Evolutionary conservation across 306 rosid species (phyloP), one percentile per base, ranked within the genome.

Genomic region (Rosa rugosa): DNA sequence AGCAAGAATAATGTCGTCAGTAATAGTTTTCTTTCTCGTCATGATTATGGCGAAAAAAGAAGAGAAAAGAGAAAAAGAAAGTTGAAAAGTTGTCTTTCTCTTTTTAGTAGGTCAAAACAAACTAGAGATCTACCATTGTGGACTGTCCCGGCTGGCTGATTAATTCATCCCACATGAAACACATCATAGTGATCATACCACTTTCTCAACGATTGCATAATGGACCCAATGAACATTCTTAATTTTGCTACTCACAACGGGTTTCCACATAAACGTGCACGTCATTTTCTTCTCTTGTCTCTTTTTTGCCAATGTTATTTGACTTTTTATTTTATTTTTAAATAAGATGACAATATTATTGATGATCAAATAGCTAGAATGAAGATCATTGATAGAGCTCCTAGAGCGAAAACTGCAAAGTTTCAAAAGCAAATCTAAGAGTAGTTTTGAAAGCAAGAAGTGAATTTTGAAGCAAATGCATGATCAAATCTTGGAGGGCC

Each of bases 91-190:
- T 20, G 0, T 8, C 67, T 11, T 25, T 60, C 67, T 60, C 7
- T 25, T 60, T 27, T 25, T 4, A 1, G 12, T 23, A 62, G 38
- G 68, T 62, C 64, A 57, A 57, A 57, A 51, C 9, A 18, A 51
- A 51, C 57, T 18, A 51, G 57, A 51, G 57, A 51, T 57, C 64
- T n/a, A 57, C 64, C 64, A 57, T 57, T n/a, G 64, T 57, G 25
- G 25, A 9, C 64, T 8, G 27, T 8, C 31, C 12, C 4, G 31
- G 5, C 57, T 27, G 31, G 31, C 20, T 56, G 23, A 18, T 54
- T 18, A 20, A 1, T 54, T 54, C 60, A 54, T 6, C 60, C 23
- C 23, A 17, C 56, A 50, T 16, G 18, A 50, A 12, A 50, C 56
- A 50, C 18, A 50, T 50, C 20, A 13, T 1, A 25, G n/a, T 1